These are phyloP conservation scores for Mycena albidolilacea DNA, from an alignment of 768 basidiomycete genomes.

Conservation along the genomic window DNA sequence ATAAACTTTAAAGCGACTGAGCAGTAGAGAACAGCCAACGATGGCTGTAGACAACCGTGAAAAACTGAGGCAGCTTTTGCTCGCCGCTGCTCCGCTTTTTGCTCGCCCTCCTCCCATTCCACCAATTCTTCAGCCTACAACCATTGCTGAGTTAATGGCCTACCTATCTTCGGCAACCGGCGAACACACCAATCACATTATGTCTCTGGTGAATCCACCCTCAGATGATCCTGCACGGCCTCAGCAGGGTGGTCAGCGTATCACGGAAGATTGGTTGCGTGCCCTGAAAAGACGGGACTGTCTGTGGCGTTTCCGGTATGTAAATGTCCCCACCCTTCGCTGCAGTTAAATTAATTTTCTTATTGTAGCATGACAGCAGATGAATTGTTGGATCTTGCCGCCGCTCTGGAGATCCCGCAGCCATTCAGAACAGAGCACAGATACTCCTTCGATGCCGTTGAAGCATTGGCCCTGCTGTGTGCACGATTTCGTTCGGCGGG, in stretches of 20 bases:
- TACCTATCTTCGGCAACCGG: not conserved
- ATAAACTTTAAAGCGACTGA: no score
- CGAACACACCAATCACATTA: not conserved
- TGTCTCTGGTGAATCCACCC: not conserved
- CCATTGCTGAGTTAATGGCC: not conserved
- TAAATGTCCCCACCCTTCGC: no score
- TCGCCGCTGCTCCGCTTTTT: not conserved
- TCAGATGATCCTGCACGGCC: not conserved
- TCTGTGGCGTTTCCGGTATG: constrained; percentile 10
- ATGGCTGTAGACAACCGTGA: no score
- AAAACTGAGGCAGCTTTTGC: not conserved
- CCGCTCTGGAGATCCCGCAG: constrained; percentile 26
- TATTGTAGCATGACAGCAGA: constrained; percentile 18
- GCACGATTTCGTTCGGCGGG: constrained; percentile 33
- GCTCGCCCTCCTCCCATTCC: not conserved
- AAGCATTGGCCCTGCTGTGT: constrained; percentile 36
- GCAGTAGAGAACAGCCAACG: no score
- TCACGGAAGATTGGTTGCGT: constrained; percentile 33
- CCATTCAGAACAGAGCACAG: constrained; percentile 10
- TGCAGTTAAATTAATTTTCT: no score
- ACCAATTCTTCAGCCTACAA: not conserved
- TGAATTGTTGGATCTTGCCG: constrained; percentile 18
- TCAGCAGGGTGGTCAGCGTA: constrained; percentile 20
- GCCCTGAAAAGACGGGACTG: constrained; percentile 29
- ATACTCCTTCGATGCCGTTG: constrained; percentile 24